A percentile compares a stretch with the other conserved stretches of the same genome.
These are phyloP conservation scores for Murraya koenigii DNA, from an alignment of 345 rosid species.

Conservation along the genomic window DNA sequence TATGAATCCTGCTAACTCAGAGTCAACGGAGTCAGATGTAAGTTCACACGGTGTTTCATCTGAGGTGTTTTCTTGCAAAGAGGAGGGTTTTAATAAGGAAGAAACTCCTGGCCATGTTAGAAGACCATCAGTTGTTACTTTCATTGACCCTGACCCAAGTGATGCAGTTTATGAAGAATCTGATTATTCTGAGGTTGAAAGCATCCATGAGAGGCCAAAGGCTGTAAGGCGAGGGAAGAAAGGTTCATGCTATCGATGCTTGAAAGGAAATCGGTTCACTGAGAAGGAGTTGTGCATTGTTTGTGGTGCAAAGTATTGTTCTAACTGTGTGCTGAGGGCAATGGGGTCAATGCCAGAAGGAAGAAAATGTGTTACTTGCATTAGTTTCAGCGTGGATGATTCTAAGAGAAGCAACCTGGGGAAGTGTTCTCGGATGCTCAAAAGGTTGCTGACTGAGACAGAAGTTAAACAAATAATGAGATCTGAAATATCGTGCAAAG, in stretches of 20 bases:
- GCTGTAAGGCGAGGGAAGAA: slow-evolving; percentile 67
- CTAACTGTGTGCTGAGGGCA: slow-evolving; percentile 65
- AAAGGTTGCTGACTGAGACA: slow-evolving; percentile 39
- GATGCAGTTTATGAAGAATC: slow-evolving; percentile 37
- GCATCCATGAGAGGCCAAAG: slow-evolving; percentile 27
- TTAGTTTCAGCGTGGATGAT: slow-evolving; percentile 66
- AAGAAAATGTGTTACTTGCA: slow-evolving; percentile 78
- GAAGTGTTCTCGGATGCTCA: slow-evolving; percentile 59
- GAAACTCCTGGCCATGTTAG: slow-evolving; percentile 36
- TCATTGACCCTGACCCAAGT: slow-evolving; percentile 48
- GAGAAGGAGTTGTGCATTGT: slow-evolving; percentile 84
- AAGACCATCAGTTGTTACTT: slow-evolving; percentile 57
- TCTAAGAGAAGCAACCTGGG: slow-evolving; percentile 55
- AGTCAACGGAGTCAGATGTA: slow-evolving; percentile 25
- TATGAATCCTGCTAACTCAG: slow-evolving; percentile 28
- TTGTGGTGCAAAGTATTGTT: slow-evolving; percentile 79
- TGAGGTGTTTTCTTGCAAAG: slow-evolving; percentile 38
- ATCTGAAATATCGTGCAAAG: slow-evolving; percentile 51
- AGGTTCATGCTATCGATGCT: slow-evolving; percentile 82
- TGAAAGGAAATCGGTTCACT: slow-evolving; percentile 60
- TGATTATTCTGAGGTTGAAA: slow-evolving; percentile 33
- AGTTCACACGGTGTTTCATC: slow-evolving; percentile 36
- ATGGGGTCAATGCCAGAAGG: slow-evolving; percentile 99
- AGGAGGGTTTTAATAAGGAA: slow-evolving; percentile 27
- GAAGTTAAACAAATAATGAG: slow-evolving; percentile 60